Conservation (phyloP, 495 filamentous ascomycete species). For the Neurospora pannonica region DNA sequence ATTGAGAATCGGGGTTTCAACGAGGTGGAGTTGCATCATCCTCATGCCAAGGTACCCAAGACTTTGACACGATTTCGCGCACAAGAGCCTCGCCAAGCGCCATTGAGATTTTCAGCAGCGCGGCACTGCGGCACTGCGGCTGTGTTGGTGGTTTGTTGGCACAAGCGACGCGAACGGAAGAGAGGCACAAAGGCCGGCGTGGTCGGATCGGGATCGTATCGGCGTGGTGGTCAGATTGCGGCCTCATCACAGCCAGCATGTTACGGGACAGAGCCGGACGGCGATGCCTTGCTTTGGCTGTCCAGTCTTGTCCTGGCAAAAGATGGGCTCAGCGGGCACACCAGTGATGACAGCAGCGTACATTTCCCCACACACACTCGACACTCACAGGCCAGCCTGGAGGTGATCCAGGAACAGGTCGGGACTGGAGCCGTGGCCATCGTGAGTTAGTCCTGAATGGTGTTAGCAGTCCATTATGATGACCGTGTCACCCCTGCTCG, state of each 20-base stretch:
- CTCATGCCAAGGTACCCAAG: not conserved
- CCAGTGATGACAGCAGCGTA: not conserved
- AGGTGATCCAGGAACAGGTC: not conserved
- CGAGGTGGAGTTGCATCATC: not conserved
- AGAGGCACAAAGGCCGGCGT: not conserved
- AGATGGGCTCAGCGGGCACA: not conserved
- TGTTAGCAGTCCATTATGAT: not conserved
- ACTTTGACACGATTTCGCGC: not conserved
- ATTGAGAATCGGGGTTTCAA: not conserved
- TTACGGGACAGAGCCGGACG: not conserved
- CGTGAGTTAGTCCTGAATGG: not conserved
- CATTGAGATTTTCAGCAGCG: not conserved
- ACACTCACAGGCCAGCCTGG: not conserved
- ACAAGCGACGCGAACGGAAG: not conserved
- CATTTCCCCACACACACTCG: not conserved
- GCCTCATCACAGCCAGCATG: not conserved
- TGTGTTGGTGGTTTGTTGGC: not conserved
- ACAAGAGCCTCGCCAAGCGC: not conserved
- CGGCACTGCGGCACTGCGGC: not conserved
- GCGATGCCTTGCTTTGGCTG: not conserved
- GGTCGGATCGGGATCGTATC: not conserved
- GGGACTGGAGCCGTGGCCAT: not conserved
- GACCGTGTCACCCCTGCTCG: not conserved
- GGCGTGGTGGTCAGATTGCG: not conserved
- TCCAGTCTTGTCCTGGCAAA: not conserved